phyloP scores from a whole-genome alignment of 768 basidiomycete genomes.

The Paxillus involutus region DNA sequence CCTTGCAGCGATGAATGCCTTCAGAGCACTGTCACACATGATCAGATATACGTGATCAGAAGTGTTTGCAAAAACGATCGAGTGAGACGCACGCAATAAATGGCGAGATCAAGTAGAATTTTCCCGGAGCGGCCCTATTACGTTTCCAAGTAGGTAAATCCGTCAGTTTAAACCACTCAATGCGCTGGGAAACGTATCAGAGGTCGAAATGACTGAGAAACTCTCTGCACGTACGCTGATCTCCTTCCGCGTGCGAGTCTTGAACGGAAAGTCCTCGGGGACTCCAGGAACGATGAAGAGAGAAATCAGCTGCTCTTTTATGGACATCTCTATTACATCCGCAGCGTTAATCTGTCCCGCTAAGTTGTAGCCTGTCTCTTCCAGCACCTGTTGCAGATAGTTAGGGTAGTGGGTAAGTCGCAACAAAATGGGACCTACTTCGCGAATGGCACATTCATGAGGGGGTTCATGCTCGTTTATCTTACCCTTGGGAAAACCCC shows the following conservation, averaged over 20 bases:
- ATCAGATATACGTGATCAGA: constrained; percentile 11
- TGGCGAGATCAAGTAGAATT: constrained; percentile 94
- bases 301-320: constrained; percentile 88
- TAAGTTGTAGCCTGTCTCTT: constrained; percentile 95
- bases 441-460: constrained; percentile 84
- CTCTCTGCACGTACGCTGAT: constrained; percentile 72
- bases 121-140: constrained; percentile 65
- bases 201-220: constrained; percentile 1
- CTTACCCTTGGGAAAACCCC: constrained; percentile 99
- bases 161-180: constrained; percentile 89
- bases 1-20: constrained; percentile 63
- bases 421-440: constrained; percentile 52
- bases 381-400: constrained; percentile 67
- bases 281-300: constrained; percentile 89
- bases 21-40: constrained; percentile 36
- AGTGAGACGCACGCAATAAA: constrained; percentile 72
- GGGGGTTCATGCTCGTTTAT: constrained; percentile 93
- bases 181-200: constrained; percentile 61
- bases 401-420: constrained; percentile 7
- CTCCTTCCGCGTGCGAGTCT: constrained; percentile 95
- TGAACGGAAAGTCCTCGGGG: constrained; percentile 84
- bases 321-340: constrained; percentile 79
- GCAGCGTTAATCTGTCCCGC: constrained; percentile 61
- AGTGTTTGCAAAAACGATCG: background rate
- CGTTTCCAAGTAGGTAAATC: constrained; percentile 94